A percentile compares a stretch with the other conserved stretches of the same genome.
Conservation (phyloP, 2,329 filamentous ascomycete species). For the Fusarium goolgardi region DNA sequence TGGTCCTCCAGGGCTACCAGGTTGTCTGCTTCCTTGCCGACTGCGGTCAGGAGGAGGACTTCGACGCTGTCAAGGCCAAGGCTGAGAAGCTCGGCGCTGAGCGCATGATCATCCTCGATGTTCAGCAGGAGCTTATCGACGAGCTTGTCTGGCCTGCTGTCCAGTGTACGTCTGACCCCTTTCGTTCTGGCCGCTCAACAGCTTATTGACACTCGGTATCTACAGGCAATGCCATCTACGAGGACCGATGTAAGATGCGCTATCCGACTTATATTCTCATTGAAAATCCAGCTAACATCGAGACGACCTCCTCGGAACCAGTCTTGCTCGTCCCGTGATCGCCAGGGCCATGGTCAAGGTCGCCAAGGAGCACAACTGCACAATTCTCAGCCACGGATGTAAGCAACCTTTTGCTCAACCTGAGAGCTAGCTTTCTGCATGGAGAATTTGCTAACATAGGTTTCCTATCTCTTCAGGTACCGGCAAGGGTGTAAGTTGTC, state of each 20-base stretch:
- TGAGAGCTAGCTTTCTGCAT: neutral
- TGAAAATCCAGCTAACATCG: neutral
- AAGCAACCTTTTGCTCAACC: neutral
- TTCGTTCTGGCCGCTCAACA: neutral
- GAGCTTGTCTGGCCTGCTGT: conserved; percentile 81
- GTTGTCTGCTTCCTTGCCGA: conserved; percentile 65
- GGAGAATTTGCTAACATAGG: neutral
- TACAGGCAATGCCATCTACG: conserved; percentile 24
- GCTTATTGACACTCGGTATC: neutral
- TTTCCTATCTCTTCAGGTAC: conserved; percentile 52
- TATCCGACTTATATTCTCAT: neutral
- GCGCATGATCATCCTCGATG: conserved; percentile 66
- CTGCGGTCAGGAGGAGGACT: conserved; percentile 77
- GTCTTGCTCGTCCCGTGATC: conserved; percentile 73
- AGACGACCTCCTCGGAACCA: conserved; percentile 58
- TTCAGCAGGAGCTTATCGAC: conserved; percentile 78
- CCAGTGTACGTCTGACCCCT: conserved; percentile 60
- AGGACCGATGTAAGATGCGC: conserved; percentile 52
- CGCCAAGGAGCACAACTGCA: conserved; percentile 54
- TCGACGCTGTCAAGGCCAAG: conserved; percentile 75
- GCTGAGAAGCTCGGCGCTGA: conserved; percentile 56
- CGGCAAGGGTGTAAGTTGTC: conserved; percentile 62
- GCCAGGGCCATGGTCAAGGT: conserved; percentile 61
- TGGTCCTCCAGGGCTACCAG: conserved; percentile 18
- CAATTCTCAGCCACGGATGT: conserved; percentile 62